Evolutionary conservation across 2,329 filamentous ascomycete genomes (phyloP).

Genomic region (Aspergillus oerlinghausenensis): DNA sequence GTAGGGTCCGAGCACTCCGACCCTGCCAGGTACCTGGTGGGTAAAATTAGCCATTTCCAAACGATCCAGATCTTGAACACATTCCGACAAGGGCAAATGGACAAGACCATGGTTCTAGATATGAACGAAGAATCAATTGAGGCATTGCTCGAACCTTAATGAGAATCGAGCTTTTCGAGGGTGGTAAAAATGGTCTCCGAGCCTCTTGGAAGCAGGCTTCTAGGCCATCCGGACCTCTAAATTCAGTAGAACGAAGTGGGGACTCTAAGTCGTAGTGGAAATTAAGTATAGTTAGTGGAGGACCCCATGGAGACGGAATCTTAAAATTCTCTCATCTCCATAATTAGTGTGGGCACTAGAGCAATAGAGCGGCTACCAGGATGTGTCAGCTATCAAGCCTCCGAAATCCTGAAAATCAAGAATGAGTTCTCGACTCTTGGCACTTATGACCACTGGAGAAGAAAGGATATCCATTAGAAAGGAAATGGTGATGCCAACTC

Average conservation of each 20-base stretch:
- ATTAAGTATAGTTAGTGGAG: background rate
- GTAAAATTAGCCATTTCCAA: background rate
- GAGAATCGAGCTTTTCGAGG: background rate
- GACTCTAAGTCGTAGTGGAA: background rate
- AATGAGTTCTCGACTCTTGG: background rate
- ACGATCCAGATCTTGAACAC: background rate
- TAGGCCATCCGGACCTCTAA: background rate
- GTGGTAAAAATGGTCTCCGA: background rate
- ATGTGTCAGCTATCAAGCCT: background rate
- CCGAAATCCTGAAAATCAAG: background rate
- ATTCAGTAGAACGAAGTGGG: background rate
- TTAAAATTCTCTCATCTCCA: background rate
- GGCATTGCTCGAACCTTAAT: background rate
- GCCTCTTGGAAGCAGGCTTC: background rate
- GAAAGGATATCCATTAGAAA: background rate
- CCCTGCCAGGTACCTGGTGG: background rate
- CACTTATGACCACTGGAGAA: background rate
- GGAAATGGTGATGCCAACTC: background rate
- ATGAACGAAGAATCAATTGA: background rate
- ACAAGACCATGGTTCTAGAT: background rate
- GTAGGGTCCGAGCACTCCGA: background rate
- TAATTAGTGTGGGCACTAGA: background rate
- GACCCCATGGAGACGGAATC: background rate
- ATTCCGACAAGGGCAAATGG: conserved; percentile 1
- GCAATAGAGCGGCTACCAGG: background rate